Conservation (phyloP, 2,329 filamentous ascomycete genomes). For the Cercospora brassicicola region DNA sequence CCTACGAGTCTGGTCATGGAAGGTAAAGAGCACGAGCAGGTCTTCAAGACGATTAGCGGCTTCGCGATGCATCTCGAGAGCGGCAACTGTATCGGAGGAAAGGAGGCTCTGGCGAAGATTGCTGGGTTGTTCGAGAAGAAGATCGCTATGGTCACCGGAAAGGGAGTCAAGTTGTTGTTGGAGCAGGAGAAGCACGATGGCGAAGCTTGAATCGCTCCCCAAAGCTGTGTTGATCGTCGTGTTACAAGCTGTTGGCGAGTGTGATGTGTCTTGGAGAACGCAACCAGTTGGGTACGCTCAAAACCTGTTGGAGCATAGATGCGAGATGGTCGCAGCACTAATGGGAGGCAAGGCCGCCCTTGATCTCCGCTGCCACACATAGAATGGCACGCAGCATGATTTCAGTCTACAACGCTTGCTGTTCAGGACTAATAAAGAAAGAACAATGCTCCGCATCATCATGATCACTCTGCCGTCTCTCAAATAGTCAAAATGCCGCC, state of each 20-base stretch:
- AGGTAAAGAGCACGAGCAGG: neutral
- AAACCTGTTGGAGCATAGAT: too few species aligned
- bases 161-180: slow-evolving; percentile 14
- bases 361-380: neutral
- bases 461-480: neutral
- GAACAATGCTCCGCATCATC: neutral
- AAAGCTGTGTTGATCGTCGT: neutral
- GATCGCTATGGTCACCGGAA: slow-evolving; percentile 13
- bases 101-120: slow-evolving; percentile 9
- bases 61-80: slow-evolving; percentile 25
- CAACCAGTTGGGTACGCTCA: neutral
- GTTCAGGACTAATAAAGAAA: neutral
- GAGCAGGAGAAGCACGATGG: neutral
- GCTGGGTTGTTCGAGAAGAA: slow-evolving; percentile 14
- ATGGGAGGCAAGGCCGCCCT: neutral
- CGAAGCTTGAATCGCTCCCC: too few species aligned
- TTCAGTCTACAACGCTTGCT: neutral
- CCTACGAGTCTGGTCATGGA: slow-evolving; percentile 7
- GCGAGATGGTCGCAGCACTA: neutral
- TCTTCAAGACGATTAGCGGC: slow-evolving; percentile 26
- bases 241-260: neutral
- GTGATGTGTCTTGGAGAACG: neutral
- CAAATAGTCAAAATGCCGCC: neutral
- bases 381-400: neutral
- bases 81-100: slow-evolving; percentile 16